Base-by-base conservation (phyloP, 2,329 filamentous ascomycete species). In the Xylaria sp. region DNA sequence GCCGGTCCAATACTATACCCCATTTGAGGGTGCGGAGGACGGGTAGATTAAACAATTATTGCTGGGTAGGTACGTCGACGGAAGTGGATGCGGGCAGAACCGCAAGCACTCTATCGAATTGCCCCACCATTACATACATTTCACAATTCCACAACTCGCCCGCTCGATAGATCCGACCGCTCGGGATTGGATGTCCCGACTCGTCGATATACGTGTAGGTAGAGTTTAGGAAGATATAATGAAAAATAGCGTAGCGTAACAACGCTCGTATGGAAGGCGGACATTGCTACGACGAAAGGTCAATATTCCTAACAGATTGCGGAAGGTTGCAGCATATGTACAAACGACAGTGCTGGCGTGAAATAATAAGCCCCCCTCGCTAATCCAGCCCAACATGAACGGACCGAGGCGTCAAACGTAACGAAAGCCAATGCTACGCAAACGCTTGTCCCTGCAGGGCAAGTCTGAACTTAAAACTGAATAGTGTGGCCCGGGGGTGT, bases 11-110 rank as follows among this genome's bases (percentile, higher is more conserved):
- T n/a, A n/a, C 53, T 20, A 45, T 56, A 47, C 48, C 52, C 52
- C 45, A 56, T 60, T 60, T 34, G 57, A 47, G 18, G 50, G 43
- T 55, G 52, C 60, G 57, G 60, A 62, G 48, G 57, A 56, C 47
- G 43, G 50, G 55, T 44, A 50, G 44, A 57, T 54, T 50, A 39
- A 51, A 52, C 24, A 47, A 46, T 50, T 60, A 55, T 60, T 45
- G 58, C 59, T 61, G 58, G 52, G 24, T 44, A 44, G 48, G 45
- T 46, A 34, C 29, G 5, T 34, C 24, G 24, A 26, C 24, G 24
- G 24, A 26, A 26, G 24, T 9, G 24, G 24, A 26, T 26, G 24
- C 6, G 9, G 5, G 24, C 24, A 9, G 24, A 29, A 24, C 13
- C 44, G 20, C 34, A 29, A 46, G 26, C 24, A 39, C 44, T 22